Percentiles rank a stretch among this genome's conserved stretches.
Conservation (phyloP, 371 early-diverging fungal genomes). For the Syncephalastrum contaminatum region DNA sequence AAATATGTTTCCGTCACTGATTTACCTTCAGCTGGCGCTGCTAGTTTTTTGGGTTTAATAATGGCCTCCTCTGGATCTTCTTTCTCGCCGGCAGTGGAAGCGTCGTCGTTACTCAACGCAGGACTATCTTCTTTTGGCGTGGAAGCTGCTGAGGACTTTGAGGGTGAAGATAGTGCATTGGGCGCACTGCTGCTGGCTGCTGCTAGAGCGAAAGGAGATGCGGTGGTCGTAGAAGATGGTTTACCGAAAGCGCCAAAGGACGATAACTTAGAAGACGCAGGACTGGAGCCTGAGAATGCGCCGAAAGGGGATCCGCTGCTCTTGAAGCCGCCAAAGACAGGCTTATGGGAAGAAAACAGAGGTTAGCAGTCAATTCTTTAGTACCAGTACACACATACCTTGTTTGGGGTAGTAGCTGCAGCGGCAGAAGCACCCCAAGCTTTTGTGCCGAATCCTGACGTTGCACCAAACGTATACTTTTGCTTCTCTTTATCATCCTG, state of each 20-base stretch:
- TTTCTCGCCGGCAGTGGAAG: slow-evolving; percentile 10
- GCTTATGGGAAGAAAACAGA: slow-evolving; percentile 2
- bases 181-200: slow-evolving; percentile 22
- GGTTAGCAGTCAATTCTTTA: background rate
- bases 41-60: background rate
- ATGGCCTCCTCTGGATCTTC: slow-evolving; percentile 3
- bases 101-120: slow-evolving; percentile 5
- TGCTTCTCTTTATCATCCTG: slow-evolving; percentile 17
- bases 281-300: slow-evolving; percentile 6
- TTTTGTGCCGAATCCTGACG: slow-evolving; percentile 49
- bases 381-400: slow-evolving; percentile 18
- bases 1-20: too few species aligned
- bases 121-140: background rate
- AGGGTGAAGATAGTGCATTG: slow-evolving; percentile 21
- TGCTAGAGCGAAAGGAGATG: slow-evolving; percentile 39
- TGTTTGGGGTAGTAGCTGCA: slow-evolving; percentile 20
- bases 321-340: slow-evolving; percentile 34
- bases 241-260: slow-evolving; percentile 43
- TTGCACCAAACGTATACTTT: slow-evolving; percentile 48
- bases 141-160: slow-evolving; percentile 1
- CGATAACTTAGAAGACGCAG: slow-evolving; percentile 13
- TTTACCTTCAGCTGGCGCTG: background rate
- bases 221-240: slow-evolving; percentile 14
- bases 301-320: slow-evolving; percentile 6
- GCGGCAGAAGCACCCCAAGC: slow-evolving; percentile 24